phyloP scores from a whole-genome alignment of 2,329 filamentous ascomycete genomes.

The Herpomyces periplanetae region DNA sequence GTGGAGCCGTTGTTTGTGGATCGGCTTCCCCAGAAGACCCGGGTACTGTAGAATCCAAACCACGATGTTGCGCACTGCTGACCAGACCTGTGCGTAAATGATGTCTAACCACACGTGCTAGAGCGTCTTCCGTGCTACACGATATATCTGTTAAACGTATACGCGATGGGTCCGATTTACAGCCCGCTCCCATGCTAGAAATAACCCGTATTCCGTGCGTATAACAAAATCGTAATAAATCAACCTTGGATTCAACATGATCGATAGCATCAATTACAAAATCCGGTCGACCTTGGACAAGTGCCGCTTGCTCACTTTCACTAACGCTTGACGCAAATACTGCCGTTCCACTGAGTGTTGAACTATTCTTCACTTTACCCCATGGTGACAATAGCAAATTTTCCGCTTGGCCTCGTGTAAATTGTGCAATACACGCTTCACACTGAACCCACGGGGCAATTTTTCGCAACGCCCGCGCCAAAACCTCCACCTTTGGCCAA shows the following conservation, averaged over 20 bases:
- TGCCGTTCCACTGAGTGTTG: too few relatives aligned
- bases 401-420: slow-evolving; percentile 23
- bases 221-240: slow-evolving; percentile 52
- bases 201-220: slow-evolving; percentile 40
- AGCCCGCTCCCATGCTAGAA: slow-evolving; percentile 79
- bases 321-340: slow-evolving; percentile 20
- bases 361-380: too few relatives aligned
- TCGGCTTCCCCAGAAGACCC: too few relatives aligned
- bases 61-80: too few relatives aligned
- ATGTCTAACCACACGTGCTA: slow-evolving; percentile 48
- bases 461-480: slow-evolving; percentile 38
- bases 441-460: slow-evolving; percentile 72
- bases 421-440: slow-evolving; percentile 51
- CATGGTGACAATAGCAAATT: too few relatives aligned
- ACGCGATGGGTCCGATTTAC: slow-evolving; percentile 49
- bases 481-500: slow-evolving; percentile 53
- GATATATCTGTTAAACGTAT: slow-evolving; percentile 76
- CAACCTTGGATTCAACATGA: slow-evolving; percentile 89
- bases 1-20: too few relatives aligned
- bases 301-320: slow-evolving; percentile 14
- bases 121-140: slow-evolving; percentile 43
- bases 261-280: slow-evolving; percentile 94
- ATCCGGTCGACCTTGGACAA: too few relatives aligned
- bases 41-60: too few relatives aligned
- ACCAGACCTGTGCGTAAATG: slow-evolving; percentile 30